These are phyloP conservation scores for Dipsacomyces acuminosporus DNA, from an alignment of 371 early-diverging fungal genomes.

Conservation along the genomic window DNA sequence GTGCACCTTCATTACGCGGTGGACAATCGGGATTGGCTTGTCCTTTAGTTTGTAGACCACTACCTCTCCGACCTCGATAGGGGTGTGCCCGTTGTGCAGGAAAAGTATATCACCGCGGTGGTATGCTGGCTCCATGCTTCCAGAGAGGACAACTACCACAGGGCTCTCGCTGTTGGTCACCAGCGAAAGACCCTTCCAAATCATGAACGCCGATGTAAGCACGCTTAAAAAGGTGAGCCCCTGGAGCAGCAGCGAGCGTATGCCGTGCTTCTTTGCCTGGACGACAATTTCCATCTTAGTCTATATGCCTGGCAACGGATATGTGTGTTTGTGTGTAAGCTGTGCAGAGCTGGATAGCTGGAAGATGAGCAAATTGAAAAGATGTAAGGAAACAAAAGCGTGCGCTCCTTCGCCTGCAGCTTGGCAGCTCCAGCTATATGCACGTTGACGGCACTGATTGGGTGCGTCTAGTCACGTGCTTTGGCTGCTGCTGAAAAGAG, in stretches of 20 bases:
- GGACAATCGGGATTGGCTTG: slow-evolving; percentile 97
- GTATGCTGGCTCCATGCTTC: slow-evolving; percentile 99
- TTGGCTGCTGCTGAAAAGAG: too few species aligned
- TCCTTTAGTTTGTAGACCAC: slow-evolving; percentile 92
- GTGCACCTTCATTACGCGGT: slow-evolving; percentile 91
- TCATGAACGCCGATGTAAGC: slow-evolving; percentile 89
- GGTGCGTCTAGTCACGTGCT: too few species aligned
- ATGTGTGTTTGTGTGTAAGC: neutral
- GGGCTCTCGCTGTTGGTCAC: slow-evolving; percentile 94
- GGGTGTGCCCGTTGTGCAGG: slow-evolving; percentile 61
- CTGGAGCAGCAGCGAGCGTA: slow-evolving; percentile 56
- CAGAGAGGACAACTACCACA: slow-evolving; percentile 98
- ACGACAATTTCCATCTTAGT: slow-evolving; percentile 30
- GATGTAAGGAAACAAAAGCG: too few species aligned
- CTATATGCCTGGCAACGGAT: neutral
- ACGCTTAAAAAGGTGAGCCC: slow-evolving; percentile 78
- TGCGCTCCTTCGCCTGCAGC: too few species aligned
- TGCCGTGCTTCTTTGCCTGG: slow-evolving; percentile 33
- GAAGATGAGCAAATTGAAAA: too few species aligned
- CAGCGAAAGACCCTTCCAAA: slow-evolving; percentile 90
- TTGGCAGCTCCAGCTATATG: too few species aligned
- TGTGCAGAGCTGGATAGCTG: too few species aligned
- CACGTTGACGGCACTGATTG: too few species aligned
- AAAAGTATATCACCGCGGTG: slow-evolving; percentile 96
- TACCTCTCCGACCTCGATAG: slow-evolving; percentile 90